Evolutionary conservation across 164 flowering plant species (phyloP).

Genomic region (Stephania japonica): DNA sequence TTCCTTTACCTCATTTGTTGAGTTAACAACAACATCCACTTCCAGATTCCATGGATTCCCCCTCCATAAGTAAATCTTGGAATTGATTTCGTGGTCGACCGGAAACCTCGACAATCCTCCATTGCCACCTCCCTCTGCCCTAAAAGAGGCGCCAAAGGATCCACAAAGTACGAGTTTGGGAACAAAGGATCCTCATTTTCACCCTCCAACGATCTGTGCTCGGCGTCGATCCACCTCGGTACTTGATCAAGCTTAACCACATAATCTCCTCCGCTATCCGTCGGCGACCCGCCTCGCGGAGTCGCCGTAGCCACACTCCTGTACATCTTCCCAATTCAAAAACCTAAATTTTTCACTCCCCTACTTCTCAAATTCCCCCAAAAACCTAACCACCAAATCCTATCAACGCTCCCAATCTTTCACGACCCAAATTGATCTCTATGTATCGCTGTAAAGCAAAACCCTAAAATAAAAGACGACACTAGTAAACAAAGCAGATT

Average conservation of each 20-base stretch:
- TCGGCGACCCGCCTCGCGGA: slow-evolving; percentile 53
- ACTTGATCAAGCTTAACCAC: slow-evolving; percentile 83
- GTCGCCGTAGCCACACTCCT: slow-evolving; percentile 50
- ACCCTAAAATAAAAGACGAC: slow-evolving; percentile 1
- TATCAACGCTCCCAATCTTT: neutral
- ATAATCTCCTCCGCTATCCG: slow-evolving; percentile 61
- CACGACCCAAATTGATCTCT: neutral
- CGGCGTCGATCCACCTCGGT: slow-evolving; percentile 91
- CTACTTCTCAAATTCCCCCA: neutral
- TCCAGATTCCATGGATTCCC: slow-evolving; percentile 98
- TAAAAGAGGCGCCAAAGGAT: slow-evolving; percentile 59
- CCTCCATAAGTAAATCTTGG: slow-evolving; percentile 92
- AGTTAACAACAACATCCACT: slow-evolving; percentile 98
- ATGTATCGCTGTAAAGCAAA: slow-evolving; percentile 1
- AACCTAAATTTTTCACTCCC: neutral
- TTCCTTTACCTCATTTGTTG: slow-evolving; percentile 83
- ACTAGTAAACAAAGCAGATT: neutral
- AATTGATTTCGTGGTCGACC: slow-evolving; percentile 78
- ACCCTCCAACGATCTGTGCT: slow-evolving; percentile 41
- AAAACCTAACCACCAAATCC: neutral
- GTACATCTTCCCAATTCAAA: slow-evolving; percentile 35
- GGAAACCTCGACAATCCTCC: slow-evolving; percentile 76
- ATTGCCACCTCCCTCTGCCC: slow-evolving; percentile 47
- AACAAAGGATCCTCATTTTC: slow-evolving; percentile 55
- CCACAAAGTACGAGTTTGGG: slow-evolving; percentile 46